Conservation (phyloP, 2,329 filamentous ascomycete species). For the Aspergillus sp. region DNA sequence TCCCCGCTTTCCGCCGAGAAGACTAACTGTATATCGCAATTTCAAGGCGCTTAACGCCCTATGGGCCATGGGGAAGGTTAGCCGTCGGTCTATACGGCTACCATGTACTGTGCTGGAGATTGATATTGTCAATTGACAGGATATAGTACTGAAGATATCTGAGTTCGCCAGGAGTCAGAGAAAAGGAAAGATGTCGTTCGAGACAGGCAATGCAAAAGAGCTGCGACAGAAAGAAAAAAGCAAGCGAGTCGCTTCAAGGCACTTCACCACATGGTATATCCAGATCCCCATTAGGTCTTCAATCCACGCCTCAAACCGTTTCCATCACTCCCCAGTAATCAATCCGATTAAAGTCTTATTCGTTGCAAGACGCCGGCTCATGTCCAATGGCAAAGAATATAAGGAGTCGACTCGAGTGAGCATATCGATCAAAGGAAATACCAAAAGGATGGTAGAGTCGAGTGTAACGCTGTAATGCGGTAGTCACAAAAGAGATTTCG, state of each 20-base stretch:
- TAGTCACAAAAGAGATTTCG: conserved; percentile 6
- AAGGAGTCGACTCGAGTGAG: conserved; percentile 5
- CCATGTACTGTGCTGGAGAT: no score
- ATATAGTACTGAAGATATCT: no score
- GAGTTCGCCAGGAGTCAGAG: conserved; percentile 13
- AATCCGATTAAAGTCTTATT: conserved; percentile 1
- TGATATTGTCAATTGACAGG: no score
- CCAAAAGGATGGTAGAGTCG: conserved; percentile 1
- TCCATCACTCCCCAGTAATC: neutral
- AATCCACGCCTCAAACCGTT: conserved; percentile 1
- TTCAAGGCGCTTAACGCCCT: no score
- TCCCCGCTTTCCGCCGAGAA: no score
- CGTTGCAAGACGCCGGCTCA: conserved; percentile 2
- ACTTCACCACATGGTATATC: neutral
- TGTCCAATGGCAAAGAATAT: conserved; percentile 3
- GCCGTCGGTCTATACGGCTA: no score
- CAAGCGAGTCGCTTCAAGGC: neutral
- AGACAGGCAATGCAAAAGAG: no score
- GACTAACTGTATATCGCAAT: no score
- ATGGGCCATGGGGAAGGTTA: no score
- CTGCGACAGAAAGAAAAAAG: conserved; percentile 2
- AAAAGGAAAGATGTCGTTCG: conserved; percentile 4
- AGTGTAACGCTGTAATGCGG: neutral
- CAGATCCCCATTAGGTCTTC: conserved; percentile 3
- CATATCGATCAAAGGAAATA: conserved; percentile 6